Evolutionary conservation across 148 eudicot genomes (phyloP).

Genomic region (Pouteria glomerata): DNA sequence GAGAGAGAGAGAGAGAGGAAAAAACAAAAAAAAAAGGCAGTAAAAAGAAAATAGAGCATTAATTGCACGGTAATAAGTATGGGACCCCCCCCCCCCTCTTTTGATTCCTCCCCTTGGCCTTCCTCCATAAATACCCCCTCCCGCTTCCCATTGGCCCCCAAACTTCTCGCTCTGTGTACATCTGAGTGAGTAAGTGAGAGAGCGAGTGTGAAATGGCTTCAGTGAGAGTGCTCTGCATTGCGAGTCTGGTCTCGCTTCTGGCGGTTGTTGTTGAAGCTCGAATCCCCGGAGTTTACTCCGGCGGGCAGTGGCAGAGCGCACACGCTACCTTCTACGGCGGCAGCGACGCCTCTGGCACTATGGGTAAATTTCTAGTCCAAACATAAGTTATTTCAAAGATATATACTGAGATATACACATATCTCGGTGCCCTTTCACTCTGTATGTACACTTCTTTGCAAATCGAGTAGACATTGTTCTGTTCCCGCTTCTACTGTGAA

Average conservation of each 20-base stretch:
- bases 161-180: slow-evolving; percentile 5
- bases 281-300: slow-evolving; percentile 60
- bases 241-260: slow-evolving; percentile 20
- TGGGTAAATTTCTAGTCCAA: slow-evolving; percentile 39
- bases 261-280: slow-evolving; percentile 25
- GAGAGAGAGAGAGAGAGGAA: too few relatives aligned
- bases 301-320: slow-evolving; percentile 60
- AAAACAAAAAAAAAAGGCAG: too few relatives aligned
- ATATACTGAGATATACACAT: neutral
- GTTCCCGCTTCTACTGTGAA: neutral
- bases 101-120: slow-evolving; percentile 14
- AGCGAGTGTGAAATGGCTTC: slow-evolving; percentile 10
- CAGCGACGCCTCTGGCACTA: slow-evolving; percentile 83
- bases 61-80: slow-evolving; percentile 4
- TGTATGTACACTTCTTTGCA: neutral
- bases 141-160: slow-evolving; percentile 16
- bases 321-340: slow-evolving; percentile 93
- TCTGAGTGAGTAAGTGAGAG: neutral
- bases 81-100: slow-evolving; percentile 1
- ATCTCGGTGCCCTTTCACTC: neutral
- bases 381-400: neutral
- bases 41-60: neutral
- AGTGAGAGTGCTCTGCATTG: slow-evolving; percentile 15
- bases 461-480: neutral
- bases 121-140: slow-evolving; percentile 20